Conservation (phyloP, 352 stramenopile genomes). For the Globisporangium barbulae region DNA sequence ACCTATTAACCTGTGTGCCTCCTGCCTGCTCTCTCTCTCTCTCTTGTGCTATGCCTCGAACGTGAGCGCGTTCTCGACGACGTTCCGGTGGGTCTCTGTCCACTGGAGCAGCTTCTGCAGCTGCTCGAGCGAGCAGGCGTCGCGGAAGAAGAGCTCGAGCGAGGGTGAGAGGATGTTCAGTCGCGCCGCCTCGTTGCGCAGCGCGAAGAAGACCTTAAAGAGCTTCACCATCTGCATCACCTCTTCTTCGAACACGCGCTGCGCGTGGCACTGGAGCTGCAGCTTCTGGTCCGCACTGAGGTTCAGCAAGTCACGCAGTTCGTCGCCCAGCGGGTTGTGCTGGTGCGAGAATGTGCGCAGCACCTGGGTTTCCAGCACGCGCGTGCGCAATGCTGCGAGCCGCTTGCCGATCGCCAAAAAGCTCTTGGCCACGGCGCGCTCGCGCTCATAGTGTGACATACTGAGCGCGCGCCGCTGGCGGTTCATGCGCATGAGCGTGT, state of each 20-base stretch:
- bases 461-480: conserved; percentile 62
- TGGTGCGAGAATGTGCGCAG: conserved; percentile 39
- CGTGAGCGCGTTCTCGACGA: conserved; percentile 42
- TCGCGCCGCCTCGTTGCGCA: conserved; percentile 62
- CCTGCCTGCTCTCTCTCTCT: no score
- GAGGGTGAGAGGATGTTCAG: conserved; percentile 66
- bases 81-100: conserved; percentile 62
- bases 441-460: conserved; percentile 39
- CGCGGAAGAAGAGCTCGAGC: conserved; percentile 66
- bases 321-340: conserved; percentile 30
- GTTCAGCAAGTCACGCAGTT: conserved; percentile 46
- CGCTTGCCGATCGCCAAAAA: conserved; percentile 58
- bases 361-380: conserved; percentile 63
- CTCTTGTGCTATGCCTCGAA: conserved; percentile 11
- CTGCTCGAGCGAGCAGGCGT: conserved; percentile 68
- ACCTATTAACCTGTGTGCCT: not conserved
- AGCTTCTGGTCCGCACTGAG: conserved; percentile 55
- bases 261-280: conserved; percentile 59
- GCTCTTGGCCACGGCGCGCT: conserved; percentile 53
- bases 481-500: conserved; percentile 69
- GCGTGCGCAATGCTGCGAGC: conserved; percentile 48
- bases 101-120: conserved; percentile 71
- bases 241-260: conserved; percentile 60
- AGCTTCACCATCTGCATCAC: conserved; percentile 61
- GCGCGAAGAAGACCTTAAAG: conserved; percentile 77